phyloP scores from a whole-genome alignment of 805 yeast genomes.

The Ogataea naganishii region DNA sequence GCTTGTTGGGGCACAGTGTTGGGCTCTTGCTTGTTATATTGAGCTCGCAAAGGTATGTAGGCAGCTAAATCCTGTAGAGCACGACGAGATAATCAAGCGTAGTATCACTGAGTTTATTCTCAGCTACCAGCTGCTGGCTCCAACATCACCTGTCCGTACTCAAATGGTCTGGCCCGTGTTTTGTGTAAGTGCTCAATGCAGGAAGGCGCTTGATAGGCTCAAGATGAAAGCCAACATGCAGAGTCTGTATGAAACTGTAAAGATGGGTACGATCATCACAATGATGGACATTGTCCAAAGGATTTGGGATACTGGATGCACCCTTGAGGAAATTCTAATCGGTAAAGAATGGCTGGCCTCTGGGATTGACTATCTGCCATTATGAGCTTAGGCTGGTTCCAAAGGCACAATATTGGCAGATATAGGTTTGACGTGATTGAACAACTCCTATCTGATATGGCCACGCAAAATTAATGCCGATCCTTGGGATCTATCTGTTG shows the following conservation, averaged over 20 bases:
- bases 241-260: slow-evolving; percentile 35
- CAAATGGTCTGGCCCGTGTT: slow-evolving; percentile 61
- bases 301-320: slow-evolving; percentile 36
- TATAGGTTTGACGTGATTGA: too few species aligned
- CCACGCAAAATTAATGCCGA: too few species aligned
- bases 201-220: slow-evolving; percentile 22
- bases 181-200: slow-evolving; percentile 38
- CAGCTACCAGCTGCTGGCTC: slow-evolving; percentile 36
- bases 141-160: slow-evolving; percentile 38
- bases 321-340: slow-evolving; percentile 33
- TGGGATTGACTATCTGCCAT: slow-evolving; percentile 43
- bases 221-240: slow-evolving; percentile 27
- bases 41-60: slow-evolving; percentile 19
- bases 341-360: slow-evolving; percentile 38
- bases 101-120: slow-evolving; percentile 37
- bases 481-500: too few species aligned
- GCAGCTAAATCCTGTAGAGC: slow-evolving; percentile 8
- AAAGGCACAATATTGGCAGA: too few species aligned
- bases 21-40: slow-evolving; percentile 34
- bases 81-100: slow-evolving; percentile 20
- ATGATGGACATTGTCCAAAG: slow-evolving; percentile 32
- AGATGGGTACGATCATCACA: slow-evolving; percentile 45
- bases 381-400: too few species aligned
- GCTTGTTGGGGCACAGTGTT: slow-evolving; percentile 46
- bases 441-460: too few species aligned